Base-by-base conservation (phyloP, 495 filamentous ascomycete genomes). In the Aspergillus haitiensis region DNA sequence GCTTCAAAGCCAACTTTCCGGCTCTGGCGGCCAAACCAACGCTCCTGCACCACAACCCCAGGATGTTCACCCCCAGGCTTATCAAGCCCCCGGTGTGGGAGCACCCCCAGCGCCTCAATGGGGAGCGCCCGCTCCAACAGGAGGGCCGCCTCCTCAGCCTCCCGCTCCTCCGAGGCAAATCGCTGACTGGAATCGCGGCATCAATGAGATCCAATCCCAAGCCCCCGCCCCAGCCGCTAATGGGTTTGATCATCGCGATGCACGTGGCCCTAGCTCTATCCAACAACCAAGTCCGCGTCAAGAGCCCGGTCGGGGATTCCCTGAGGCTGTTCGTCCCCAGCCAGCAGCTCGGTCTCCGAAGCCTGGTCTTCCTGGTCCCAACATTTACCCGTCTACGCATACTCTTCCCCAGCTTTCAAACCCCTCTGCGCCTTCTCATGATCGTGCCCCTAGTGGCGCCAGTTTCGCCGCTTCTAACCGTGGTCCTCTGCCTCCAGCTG, bases 31-130 rank as follows among this genome's bases (percentile, higher is more conserved):
- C 55, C 87, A 88, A 67, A 82, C 73, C 63, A 84, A 81, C 58
- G 85, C 82, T 21, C 88, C 88, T 15, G 87, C 85, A 33, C 89
- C 89, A 55, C 79, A 89, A 59, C 89, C 89, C 12, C 89, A 92
- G 71, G 89, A 93, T 72, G 88, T 92, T n/a, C 88, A 90, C 59
- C 91, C 91, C 37, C 88, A 92, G 67, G 87, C 90, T 18, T 93
- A 95, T 65, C 89, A 92, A 67, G 81, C 82, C 46, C 78, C 86
- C 52, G 89, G 89, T 33, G 83, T 86, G 33, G 84, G 85, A 42
- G 83, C 78, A 10, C 88, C 88, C 40, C 88, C 90, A 10, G 91
- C 88, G 31, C 93, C 92, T 56, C 90, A 97, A 67, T 98, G 91
- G 91, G 87, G 86, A 51, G 82, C 85, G 48, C 86, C 84, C 37